Base-by-base conservation (phyloP, 2,329 filamentous ascomycete genomes). In the Aspergillus hiratsukae region DNA sequence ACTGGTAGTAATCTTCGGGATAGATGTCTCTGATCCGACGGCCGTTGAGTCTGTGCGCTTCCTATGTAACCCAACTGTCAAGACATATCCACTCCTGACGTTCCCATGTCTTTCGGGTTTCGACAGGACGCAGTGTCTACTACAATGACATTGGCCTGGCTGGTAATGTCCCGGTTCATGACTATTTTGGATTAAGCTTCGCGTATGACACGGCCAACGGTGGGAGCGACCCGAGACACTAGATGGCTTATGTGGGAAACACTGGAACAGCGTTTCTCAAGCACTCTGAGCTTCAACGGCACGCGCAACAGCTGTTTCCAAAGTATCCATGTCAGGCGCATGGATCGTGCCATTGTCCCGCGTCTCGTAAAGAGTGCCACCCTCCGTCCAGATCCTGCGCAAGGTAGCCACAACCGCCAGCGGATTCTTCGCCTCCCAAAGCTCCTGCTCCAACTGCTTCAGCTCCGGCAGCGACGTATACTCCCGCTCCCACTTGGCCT, bases 301-400 rank as follows among this genome's bases (percentile, higher is more conserved):
- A 54, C 65, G 66, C 31, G 61, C 64, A 3, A 84, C 76, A 35
- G 79, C 74, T 52, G 76, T 74, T 54, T 76, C 70, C 59, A 90
- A 66, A 0, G 78, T 80, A 56, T 87, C 83, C 52, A 81, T 69
- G 27, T 81, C 74, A 8, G 78, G 78, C 3, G 77, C 77, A 6
- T 79, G 83, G 53, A 90, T 78, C 1, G 78, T 63, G 28, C 77
- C 80, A 64, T 91, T 90, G 66, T 89, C 87, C 54, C 85, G 82
- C 71, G 83, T 81, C 1, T 84, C 81, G 66, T 91, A 90, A 48
- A 90, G 69, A 0, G 88, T 91, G 1, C 86, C 85, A 0, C 88
- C 88, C 64, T 88, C 83, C 0, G 83, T 82, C 88, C 88, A 91
- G 51, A 91, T 91, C 19, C 88, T 76, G 48, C 85, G 76, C 61